Evolutionary conservation across 805 yeast genomes (phyloP), one percentile per base, ranked within the genome.

Genomic region (Metschnikowia dekortorum): DNA sequence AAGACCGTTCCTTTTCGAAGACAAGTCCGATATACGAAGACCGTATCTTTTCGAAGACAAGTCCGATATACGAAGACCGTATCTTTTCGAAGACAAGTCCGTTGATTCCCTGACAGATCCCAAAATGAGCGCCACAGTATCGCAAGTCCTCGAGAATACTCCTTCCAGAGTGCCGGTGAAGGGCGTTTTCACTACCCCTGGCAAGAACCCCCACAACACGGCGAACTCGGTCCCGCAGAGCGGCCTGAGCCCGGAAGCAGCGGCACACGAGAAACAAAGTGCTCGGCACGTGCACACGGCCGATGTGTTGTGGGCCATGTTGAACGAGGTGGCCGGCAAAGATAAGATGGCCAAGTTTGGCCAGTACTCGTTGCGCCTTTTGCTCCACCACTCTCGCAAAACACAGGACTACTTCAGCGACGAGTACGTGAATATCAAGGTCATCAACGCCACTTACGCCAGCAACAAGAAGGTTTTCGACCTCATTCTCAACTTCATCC

Each of bases 311-410:
- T 75, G 83, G 66, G 70, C 73, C 33, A 65, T 84, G 62, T 62
- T 84, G 47, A 78, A 78, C 46, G 75, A 76, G 43, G 62, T 85
- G 29, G 75, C 80, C 2, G 92, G 92, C 45, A 86, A 85, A 62
- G 94, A 86, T 60, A 84, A 84, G 60, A 52, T 84, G 53, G 86
- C 87, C 26, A 86, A 86, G 56, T 70, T 82, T 8, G 69, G 81
- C 28, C 85, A 83, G 59, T 84, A 84, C 61, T 62, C 78, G 0
- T 62, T 86, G 39, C 78, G 86, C 50, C 61, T 85, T 16, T 59
- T 84, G 37, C 67, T 76, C 22, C 62, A 71, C 45, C 79, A 81
- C 57, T 69, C 83, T 16, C 58, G 69, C n/a, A 67, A 69, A 29
- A 61, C 78, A 1, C 67, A 69, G 54, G 49, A 53, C 11, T 65